phyloP scores from a whole-genome alignment of 2,329 filamentous ascomycete species.

The Thermochaetoides dissita region DNA sequence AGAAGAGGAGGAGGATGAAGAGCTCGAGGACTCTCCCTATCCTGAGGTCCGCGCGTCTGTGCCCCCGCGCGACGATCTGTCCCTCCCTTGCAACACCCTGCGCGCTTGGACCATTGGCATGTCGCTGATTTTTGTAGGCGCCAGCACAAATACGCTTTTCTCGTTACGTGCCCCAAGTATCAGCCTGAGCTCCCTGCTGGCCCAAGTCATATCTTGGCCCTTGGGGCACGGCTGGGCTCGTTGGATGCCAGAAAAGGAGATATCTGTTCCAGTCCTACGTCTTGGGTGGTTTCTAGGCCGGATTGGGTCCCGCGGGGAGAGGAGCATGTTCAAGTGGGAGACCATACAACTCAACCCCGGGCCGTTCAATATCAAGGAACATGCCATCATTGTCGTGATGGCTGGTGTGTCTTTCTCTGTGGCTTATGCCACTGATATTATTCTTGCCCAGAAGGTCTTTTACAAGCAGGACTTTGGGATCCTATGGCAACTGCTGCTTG shows the following conservation, averaged over 20 bases:
- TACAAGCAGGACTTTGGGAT: constrained; percentile 59
- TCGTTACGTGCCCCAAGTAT: constrained; percentile 49
- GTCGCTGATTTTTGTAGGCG: constrained; percentile 39
- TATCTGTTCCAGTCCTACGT: constrained; percentile 14
- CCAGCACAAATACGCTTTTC: constrained; percentile 49
- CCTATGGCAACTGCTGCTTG: constrained; percentile 50
- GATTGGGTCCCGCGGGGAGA: neutral
- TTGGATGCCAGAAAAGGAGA: constrained; percentile 34
- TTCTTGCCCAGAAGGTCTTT: constrained; percentile 56
- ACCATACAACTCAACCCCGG: constrained; percentile 43
- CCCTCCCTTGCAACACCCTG: constrained; percentile 49
- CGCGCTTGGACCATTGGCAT: constrained; percentile 52
- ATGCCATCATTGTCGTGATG: constrained; percentile 55
- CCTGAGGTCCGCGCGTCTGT: constrained; percentile 53
- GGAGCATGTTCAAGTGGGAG: neutral
- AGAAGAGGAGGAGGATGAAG: constrained; percentile 20
- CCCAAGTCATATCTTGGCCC: constrained; percentile 51
- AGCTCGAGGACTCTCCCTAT: constrained; percentile 48
- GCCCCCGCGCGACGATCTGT: constrained; percentile 47
- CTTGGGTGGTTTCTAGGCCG: neutral
- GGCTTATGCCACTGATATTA: constrained; percentile 61
- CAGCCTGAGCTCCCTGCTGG: constrained; percentile 44
- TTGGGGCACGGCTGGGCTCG: constrained; percentile 47
- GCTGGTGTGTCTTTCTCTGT: constrained; percentile 56
- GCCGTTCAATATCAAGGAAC: constrained; percentile 58